phyloP scores from a whole-genome alignment of 2,329 filamentous ascomycete genomes.

The Fusarium longipes region DNA sequence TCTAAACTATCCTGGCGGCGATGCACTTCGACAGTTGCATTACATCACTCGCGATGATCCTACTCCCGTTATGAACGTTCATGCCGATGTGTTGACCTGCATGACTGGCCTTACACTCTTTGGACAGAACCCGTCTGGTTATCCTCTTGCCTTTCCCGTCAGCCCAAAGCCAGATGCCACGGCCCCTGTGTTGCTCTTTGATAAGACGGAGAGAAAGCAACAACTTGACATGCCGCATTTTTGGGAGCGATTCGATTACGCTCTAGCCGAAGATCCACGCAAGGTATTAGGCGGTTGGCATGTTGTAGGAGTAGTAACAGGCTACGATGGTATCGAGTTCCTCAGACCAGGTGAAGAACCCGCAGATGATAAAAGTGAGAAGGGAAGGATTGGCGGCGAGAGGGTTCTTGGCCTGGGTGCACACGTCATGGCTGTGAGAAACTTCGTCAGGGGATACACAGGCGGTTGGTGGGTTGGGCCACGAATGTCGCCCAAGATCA shows the following conservation, averaged over 20 bases:
- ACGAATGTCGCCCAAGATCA: conserved; percentile 66
- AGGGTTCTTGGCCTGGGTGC: conserved; percentile 60
- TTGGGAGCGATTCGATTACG: conserved; percentile 74
- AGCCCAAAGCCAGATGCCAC: conserved; percentile 29
- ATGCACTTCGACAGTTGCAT: conserved; percentile 73
- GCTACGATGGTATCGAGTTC: conserved; percentile 69
- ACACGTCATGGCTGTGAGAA: conserved; percentile 53
- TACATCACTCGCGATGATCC: conserved; percentile 44
- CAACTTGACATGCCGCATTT: conserved; percentile 62
- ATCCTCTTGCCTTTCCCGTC: conserved; percentile 50
- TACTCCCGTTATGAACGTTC: conserved; percentile 56
- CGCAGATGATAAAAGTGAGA: conserved; percentile 5
- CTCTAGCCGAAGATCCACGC: conserved; percentile 65
- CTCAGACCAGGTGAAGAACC: conserved; percentile 58
- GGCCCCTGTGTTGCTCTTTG: conserved; percentile 57
- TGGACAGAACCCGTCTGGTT: conserved; percentile 59
- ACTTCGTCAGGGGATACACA: conserved; percentile 58
- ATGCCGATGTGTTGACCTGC: conserved; percentile 74
- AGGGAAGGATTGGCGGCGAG: conserved; percentile 24
- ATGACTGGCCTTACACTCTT: conserved; percentile 79
- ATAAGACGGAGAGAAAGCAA: conserved; percentile 68
- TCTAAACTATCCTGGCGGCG: conserved; percentile 93
- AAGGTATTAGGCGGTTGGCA: conserved; percentile 65
- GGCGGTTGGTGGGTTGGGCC: conserved; percentile 75
- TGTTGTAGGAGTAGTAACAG: conserved; percentile 65